Conservation (phyloP, 495 filamentous ascomycete species). For the Aspergillus cavernicola region DNA sequence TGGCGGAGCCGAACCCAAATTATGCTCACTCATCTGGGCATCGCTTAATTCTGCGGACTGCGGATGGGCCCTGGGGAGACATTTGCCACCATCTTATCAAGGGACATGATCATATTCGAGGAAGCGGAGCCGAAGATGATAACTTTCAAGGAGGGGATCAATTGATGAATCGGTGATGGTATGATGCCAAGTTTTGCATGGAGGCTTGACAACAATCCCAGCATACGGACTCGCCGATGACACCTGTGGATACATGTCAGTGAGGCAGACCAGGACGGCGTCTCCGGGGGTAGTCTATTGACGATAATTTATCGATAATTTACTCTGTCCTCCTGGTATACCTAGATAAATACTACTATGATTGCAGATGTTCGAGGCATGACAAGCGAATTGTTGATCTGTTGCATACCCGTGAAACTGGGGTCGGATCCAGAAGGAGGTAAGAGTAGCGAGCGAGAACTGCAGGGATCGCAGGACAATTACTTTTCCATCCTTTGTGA, state of each 20-base stretch:
- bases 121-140: constrained; percentile 13
- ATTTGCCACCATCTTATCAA: constrained; percentile 27
- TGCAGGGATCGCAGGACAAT: constrained; percentile 6
- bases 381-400: constrained; percentile 8
- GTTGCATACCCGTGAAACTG: constrained; percentile 3
- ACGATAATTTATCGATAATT: background rate
- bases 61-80: background rate
- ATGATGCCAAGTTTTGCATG: constrained; percentile 16
- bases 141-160: constrained; percentile 6
- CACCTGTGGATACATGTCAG: constrained; percentile 21
- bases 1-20: background rate
- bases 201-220: constrained; percentile 12
- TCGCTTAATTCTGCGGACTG: background rate
- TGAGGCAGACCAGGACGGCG: constrained; percentile 15
- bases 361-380: background rate
- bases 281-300: constrained; percentile 13
- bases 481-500: constrained; percentile 3
- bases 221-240: constrained; percentile 28
- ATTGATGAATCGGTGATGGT: constrained; percentile 9
- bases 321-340: background rate
- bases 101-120: background rate
- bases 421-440: constrained; percentile 8
- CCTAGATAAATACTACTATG: too few relatives aligned
- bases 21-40: background rate
- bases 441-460: constrained; percentile 11